These are phyloP conservation scores for Saccharomyces kudriavzevii DNA, from an alignment of 805 yeast genomes.

Conservation along the genomic window DNA sequence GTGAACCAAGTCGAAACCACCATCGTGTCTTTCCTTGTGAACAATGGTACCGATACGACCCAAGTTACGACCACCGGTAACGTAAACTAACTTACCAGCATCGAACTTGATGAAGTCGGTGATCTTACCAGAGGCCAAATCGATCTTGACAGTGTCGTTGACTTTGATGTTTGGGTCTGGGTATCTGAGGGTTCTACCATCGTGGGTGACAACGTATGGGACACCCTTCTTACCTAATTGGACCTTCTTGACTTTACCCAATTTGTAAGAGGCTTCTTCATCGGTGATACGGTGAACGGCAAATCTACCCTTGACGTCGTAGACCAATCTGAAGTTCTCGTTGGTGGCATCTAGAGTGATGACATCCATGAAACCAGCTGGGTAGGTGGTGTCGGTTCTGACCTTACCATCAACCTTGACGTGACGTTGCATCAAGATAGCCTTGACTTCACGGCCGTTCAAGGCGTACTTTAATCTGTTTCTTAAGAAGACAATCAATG, in stretches of 20 bases:
- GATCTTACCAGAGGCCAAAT: conserved; percentile 92
- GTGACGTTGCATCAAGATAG: conserved; percentile 95
- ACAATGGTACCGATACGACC: conserved; percentile 94
- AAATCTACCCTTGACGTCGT: conserved; percentile 98
- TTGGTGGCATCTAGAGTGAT: conserved; percentile 95
- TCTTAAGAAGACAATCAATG: conserved; percentile 93
- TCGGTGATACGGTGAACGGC: conserved; percentile 99
- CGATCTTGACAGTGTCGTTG: conserved; percentile 96
- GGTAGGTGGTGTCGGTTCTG: conserved; percentile 97
- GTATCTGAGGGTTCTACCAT: conserved; percentile 99
- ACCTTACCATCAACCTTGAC: conserved; percentile 98
- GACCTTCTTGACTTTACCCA: conserved; percentile 96
- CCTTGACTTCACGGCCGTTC: conserved; percentile 98
- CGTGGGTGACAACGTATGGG: conserved; percentile 98
- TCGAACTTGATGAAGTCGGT: conserved; percentile 84
- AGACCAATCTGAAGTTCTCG: conserved; percentile 98
- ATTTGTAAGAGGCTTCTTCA: conserved; percentile 97
- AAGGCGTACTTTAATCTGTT: conserved; percentile 98
- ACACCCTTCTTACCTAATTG: conserved; percentile 97
- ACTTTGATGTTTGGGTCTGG: conserved; percentile 96
- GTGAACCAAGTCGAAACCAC: conserved; percentile 97
- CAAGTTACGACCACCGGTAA: conserved; percentile 97
- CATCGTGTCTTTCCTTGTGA: conserved; percentile 96
- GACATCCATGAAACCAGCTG: conserved; percentile 99
- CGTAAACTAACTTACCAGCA: conserved; percentile 85